phyloP scores from a whole-genome alignment of 352 stramenopile genomes.

The Globisporangium spiculum region DNA sequence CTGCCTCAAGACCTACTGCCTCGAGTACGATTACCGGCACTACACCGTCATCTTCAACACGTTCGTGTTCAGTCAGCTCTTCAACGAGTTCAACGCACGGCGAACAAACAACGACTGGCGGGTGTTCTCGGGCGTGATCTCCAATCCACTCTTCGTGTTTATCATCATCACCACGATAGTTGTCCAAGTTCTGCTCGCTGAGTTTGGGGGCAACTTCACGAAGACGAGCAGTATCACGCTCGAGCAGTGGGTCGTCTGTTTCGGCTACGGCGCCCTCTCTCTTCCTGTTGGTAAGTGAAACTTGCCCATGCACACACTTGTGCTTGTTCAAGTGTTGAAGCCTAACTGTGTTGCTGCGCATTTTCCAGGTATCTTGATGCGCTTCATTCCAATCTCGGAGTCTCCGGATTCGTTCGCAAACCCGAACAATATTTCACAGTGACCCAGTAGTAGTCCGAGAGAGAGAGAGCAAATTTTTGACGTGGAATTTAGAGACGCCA shows the following conservation, averaged over 20 bases:
- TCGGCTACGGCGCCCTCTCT: slow-evolving; percentile 58
- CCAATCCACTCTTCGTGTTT: slow-evolving; percentile 92
- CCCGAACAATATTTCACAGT: slow-evolving; percentile 62
- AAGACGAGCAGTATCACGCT: slow-evolving; percentile 72
- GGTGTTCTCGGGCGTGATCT: slow-evolving; percentile 90
- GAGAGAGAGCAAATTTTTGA: slow-evolving; percentile 16
- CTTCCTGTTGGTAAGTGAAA: slow-evolving; percentile 59
- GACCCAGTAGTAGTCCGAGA: slow-evolving; percentile 11
- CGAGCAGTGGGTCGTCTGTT: slow-evolving; percentile 56
- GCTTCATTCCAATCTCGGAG: slow-evolving; percentile 67
- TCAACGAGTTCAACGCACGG: slow-evolving; percentile 84
- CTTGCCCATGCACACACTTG: not conserved
- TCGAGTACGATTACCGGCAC: slow-evolving; percentile 85
- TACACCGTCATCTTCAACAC: slow-evolving; percentile 98
- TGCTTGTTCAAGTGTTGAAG: not conserved
- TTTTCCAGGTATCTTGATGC: slow-evolving; percentile 59
- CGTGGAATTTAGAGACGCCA: slow-evolving; percentile 6
- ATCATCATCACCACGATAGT: slow-evolving; percentile 92
- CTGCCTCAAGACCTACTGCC: slow-evolving; percentile 50
- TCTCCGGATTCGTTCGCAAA: slow-evolving; percentile 67
- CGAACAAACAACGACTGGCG: slow-evolving; percentile 95
- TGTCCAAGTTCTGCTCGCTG: slow-evolving; percentile 95
- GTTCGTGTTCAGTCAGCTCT: slow-evolving; percentile 97
- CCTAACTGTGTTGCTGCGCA: not conserved
- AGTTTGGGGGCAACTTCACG: slow-evolving; percentile 92